A percentile compares a stretch with the other conserved stretches of the same genome.
phyloP scores from a whole-genome alignment of 176 grass and related monocot genomes.

The Oryza glaberrima region DNA sequence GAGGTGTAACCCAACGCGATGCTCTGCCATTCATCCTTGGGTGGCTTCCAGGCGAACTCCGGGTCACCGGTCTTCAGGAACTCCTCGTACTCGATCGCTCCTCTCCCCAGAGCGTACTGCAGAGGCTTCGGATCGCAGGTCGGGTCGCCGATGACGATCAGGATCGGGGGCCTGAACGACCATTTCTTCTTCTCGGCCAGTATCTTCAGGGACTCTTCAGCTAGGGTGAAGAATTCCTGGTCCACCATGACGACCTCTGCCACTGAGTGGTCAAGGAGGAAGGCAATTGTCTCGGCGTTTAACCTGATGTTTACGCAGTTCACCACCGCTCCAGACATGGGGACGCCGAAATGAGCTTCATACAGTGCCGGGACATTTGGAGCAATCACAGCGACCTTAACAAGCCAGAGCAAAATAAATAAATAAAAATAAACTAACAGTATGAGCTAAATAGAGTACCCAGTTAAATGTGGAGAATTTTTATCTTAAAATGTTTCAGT shows the following conservation, averaged over 20 bases:
- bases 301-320: slow-evolving; percentile 80
- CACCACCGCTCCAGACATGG: slow-evolving; percentile 86
- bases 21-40: slow-evolving; percentile 92
- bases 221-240: slow-evolving; percentile 83
- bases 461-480: background rate
- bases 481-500: too few species aligned
- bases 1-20: slow-evolving; percentile 92
- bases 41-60: slow-evolving; percentile 72
- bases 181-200: slow-evolving; percentile 63
- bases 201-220: slow-evolving; percentile 76
- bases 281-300: slow-evolving; percentile 73
- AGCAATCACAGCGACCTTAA: slow-evolving; percentile 86
- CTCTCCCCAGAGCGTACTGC: slow-evolving; percentile 65
- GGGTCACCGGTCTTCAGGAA: slow-evolving; percentile 78
- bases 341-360: slow-evolving; percentile 89
- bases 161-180: slow-evolving; percentile 57
- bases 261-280: slow-evolving; percentile 79
- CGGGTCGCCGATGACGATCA: slow-evolving; percentile 68
- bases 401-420: background rate
- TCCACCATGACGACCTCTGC: slow-evolving; percentile 85
- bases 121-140: slow-evolving; percentile 60
- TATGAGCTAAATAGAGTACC: background rate
- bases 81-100: slow-evolving; percentile 78
- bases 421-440: background rate
- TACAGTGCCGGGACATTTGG: slow-evolving; percentile 87